These are phyloP conservation scores for Microbotryum violaceum DNA, from an alignment of 1,284 basidiomycete species.

Conservation along the genomic window DNA sequence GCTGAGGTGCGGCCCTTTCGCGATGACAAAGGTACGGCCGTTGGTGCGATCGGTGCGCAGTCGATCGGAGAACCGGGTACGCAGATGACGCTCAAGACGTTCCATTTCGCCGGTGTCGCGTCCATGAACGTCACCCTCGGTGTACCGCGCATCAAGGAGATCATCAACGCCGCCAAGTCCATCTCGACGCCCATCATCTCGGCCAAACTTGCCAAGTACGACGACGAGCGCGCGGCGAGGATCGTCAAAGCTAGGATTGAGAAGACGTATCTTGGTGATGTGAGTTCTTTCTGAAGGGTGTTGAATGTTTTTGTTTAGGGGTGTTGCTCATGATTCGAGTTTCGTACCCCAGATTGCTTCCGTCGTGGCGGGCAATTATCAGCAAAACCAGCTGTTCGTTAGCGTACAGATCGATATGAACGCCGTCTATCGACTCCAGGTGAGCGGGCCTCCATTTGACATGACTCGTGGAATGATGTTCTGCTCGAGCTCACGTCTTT, in stretches of 20 bases:
- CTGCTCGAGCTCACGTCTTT: slow-evolving; percentile 3
- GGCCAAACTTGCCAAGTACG: slow-evolving; percentile 72
- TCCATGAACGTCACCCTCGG: slow-evolving; percentile 99
- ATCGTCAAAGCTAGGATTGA: slow-evolving; percentile 97
- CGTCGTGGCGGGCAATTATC: slow-evolving; percentile 93
- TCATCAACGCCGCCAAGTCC: slow-evolving; percentile 94
- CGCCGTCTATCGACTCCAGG: slow-evolving; percentile 84
- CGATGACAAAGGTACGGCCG: slow-evolving; percentile 65
- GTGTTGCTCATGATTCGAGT: neutral
- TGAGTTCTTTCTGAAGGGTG: slow-evolving; percentile 43
- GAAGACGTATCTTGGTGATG: slow-evolving; percentile 90
- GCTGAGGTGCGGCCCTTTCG: neutral
- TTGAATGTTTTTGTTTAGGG: neutral
- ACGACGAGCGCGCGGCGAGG: slow-evolving; percentile 75
- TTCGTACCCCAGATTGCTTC: slow-evolving; percentile 61
- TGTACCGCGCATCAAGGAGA: slow-evolving; percentile 99
- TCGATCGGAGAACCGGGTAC: slow-evolving; percentile 99
- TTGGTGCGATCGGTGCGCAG: slow-evolving; percentile 96
- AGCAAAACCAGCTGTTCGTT: slow-evolving; percentile 82
- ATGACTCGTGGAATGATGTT: slow-evolving; percentile 19
- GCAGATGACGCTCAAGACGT: slow-evolving; percentile 99
- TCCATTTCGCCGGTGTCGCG: slow-evolving; percentile 99
- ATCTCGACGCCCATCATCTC: slow-evolving; percentile 99
- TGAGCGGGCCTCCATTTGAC: slow-evolving; percentile 33
- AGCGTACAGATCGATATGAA: slow-evolving; percentile 87